Evolutionary conservation across 2,329 filamentous ascomycete genomes (phyloP).

Genomic region (Ilyonectria robusta): DNA sequence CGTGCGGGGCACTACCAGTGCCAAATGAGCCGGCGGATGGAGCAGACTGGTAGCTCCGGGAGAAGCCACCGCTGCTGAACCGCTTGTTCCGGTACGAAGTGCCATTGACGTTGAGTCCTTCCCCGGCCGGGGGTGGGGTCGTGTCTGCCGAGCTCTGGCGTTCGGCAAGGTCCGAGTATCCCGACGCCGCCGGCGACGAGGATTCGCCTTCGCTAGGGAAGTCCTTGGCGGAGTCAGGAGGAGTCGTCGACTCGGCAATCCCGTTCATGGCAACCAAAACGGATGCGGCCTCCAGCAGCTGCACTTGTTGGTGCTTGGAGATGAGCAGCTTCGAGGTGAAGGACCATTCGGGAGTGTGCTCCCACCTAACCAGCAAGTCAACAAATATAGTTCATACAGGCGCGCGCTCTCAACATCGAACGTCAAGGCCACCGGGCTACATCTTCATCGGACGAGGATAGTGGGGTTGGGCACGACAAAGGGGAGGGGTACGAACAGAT

Average conservation of each 20-base stretch:
- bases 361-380: slow-evolving; percentile 78
- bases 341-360: slow-evolving; percentile 98
- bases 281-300: slow-evolving; percentile 96
- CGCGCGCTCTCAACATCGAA: slow-evolving; percentile 28
- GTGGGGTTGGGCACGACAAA: slow-evolving; percentile 53
- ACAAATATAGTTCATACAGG: slow-evolving; percentile 43
- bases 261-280: slow-evolving; percentile 92
- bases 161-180: slow-evolving; percentile 83
- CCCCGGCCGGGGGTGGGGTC: slow-evolving; percentile 86
- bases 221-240: slow-evolving; percentile 76
- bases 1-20: slow-evolving; percentile 62
- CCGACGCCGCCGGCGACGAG: slow-evolving; percentile 84
- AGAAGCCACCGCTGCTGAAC: slow-evolving; percentile 72
- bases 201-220: slow-evolving; percentile 87
- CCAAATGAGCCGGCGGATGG: slow-evolving; percentile 67
- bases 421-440: slow-evolving; percentile 29
- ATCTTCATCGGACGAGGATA: slow-evolving; percentile 45
- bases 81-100: slow-evolving; percentile 70
- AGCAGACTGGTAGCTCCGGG: slow-evolving; percentile 85
- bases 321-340: slow-evolving; percentile 97
- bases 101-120: slow-evolving; percentile 71
- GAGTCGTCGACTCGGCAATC: slow-evolving; percentile 66
- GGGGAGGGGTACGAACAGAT: slow-evolving; percentile 91
- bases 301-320: slow-evolving; percentile 99
- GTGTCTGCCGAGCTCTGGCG: slow-evolving; percentile 90